Percentiles rank a stretch among this genome's conserved stretches.
phyloP scores from a whole-genome alignment of 257 asterid genomes.

The Plantago elongata region DNA sequence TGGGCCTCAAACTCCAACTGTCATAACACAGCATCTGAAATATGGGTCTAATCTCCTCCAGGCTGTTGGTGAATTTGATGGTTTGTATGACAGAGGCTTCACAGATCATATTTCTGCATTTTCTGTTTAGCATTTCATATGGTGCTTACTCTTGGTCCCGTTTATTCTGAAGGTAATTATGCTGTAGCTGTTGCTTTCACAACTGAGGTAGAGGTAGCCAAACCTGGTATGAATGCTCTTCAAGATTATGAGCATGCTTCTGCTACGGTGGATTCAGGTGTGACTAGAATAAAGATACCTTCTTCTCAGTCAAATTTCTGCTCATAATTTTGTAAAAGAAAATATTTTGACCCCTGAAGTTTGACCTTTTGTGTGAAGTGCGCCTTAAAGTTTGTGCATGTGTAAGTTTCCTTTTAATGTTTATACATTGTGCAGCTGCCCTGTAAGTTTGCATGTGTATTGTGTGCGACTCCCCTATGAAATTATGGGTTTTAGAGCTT shows the following conservation, averaged over 20 bases:
- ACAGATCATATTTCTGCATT: conserved; percentile 8
- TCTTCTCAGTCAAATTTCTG: too few relatives aligned
- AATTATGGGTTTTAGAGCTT: too few relatives aligned
- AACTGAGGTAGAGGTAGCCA: conserved; percentile 41
- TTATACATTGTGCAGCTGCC: too few relatives aligned
- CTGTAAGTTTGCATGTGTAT: too few relatives aligned
- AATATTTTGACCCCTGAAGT: too few relatives aligned
- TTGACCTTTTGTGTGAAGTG: too few relatives aligned
- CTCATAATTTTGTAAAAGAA: too few relatives aligned
- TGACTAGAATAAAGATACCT: neutral
- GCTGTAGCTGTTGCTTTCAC: conserved; percentile 59
- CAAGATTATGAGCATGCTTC: conserved; percentile 56
- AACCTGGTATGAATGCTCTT: conserved; percentile 39
- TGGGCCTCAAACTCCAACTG: conserved; percentile 78
- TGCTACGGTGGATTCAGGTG: conserved; percentile 67
- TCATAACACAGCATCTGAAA: conserved; percentile 51
- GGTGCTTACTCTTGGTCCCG: conserved; percentile 19
- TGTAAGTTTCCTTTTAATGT: too few relatives aligned
- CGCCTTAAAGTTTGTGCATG: too few relatives aligned
- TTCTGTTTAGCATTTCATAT: conserved; percentile 13
- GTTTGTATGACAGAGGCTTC: conserved; percentile 32
- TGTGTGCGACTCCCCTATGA: too few relatives aligned
- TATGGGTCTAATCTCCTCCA: conserved; percentile 85
- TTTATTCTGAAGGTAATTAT: conserved; percentile 59
- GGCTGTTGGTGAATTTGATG: conserved; percentile 81